Base-by-base conservation (phyloP, 495 filamentous ascomycete species). In the Cercophora sp. region DNA sequence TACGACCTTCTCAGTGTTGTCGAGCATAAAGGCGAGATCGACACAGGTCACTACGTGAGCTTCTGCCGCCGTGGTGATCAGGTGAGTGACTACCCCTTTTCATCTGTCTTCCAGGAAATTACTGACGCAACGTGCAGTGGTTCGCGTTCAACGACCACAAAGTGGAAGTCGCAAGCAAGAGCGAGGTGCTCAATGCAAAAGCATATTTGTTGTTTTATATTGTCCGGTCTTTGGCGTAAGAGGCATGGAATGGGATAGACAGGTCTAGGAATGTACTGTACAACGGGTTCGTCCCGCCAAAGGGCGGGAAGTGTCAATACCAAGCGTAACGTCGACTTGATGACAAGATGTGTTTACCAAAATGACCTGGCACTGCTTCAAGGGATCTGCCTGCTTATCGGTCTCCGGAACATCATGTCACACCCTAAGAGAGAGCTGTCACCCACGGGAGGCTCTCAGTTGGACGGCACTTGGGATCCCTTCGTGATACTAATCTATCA, bases 191-290 rank as follows among this genome's bases (percentile, higher is more conserved):
- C 20, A 79, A 76, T 22, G 86, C 86, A 34, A 78, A 91, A 60
- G 90, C 91, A 9, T 96, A 95, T 66, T 70, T 96, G 34, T 69
- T 96, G 32, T 92, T 96, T 66, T 96, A 96, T 58, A 84, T 86
- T 41, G 81, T 89, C 35, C 77, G 84, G 42, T 81, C 78, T 18
- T 64, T 88, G 36, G 66, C 76, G 54, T 80, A 69, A 56, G n/a
- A n/a, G n/a, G n/a, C n/a, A n/a, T n/a, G n/a, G n/a, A n/a, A n/a
- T n/a, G n/a, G n/a, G n/a, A n/a, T n/a, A n/a, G n/a, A n/a, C n/a
- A n/a, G n/a, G n/a, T n/a, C n/a, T n/a, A n/a, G n/a, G n/a, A n/a
- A n/a, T n/a, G n/a, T n/a, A n/a, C n/a, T n/a, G n/a, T n/a, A n/a
- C n/a, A n/a, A n/a, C n/a, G n/a, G n/a, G n/a, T n/a, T n/a, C n/a